A percentile compares a stretch with the other conserved stretches of the same genome.
Conservation (phyloP, 2,329 filamentous ascomycete genomes). For the Botryosphaeria agaves region DNA sequence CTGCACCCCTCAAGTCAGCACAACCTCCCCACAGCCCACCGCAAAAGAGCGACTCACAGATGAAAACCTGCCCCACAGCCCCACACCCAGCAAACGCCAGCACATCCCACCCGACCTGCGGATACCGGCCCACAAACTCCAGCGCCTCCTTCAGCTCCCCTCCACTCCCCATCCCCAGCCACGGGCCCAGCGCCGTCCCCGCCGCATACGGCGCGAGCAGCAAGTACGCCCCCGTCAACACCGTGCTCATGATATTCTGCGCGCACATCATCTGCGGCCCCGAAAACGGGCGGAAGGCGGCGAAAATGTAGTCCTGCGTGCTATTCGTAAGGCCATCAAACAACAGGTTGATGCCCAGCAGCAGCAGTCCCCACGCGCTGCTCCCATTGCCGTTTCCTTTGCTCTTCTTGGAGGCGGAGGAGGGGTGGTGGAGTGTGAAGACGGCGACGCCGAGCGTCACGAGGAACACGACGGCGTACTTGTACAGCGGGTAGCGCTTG, state of each 20-base stretch:
- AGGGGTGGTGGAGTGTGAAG: slow-evolving; percentile 74
- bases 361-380: slow-evolving; percentile 60
- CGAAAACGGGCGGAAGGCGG: slow-evolving; percentile 55
- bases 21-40: neutral
- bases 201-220: slow-evolving; percentile 66
- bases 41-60: slow-evolving; percentile 32
- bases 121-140: slow-evolving; percentile 63
- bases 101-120: slow-evolving; percentile 70
- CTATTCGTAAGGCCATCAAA: slow-evolving; percentile 95
- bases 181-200: slow-evolving; percentile 29
- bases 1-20: slow-evolving; percentile 5
- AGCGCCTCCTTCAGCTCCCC: slow-evolving; percentile 68
- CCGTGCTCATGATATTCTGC: slow-evolving; percentile 74
- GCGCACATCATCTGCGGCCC: slow-evolving; percentile 99
- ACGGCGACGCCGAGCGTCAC: slow-evolving; percentile 87
- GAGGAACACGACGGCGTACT: slow-evolving; percentile 82
- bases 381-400: slow-evolving; percentile 29
- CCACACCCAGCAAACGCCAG: slow-evolving; percentile 80
- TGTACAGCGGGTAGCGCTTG: slow-evolving; percentile 80
- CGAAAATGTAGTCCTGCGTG: slow-evolving; percentile 90
- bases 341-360: slow-evolving; percentile 77
- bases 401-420: slow-evolving; percentile 30
- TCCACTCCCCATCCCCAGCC: slow-evolving; percentile 27
- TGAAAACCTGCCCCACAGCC: slow-evolving; percentile 89
- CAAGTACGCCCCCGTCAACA: slow-evolving; percentile 62